Percentiles rank a stretch among this genome's conserved stretches.
These are phyloP conservation scores for Xylaria sp. DNA, from an alignment of 2,329 filamentous ascomycete genomes.

Conservation along the genomic window DNA sequence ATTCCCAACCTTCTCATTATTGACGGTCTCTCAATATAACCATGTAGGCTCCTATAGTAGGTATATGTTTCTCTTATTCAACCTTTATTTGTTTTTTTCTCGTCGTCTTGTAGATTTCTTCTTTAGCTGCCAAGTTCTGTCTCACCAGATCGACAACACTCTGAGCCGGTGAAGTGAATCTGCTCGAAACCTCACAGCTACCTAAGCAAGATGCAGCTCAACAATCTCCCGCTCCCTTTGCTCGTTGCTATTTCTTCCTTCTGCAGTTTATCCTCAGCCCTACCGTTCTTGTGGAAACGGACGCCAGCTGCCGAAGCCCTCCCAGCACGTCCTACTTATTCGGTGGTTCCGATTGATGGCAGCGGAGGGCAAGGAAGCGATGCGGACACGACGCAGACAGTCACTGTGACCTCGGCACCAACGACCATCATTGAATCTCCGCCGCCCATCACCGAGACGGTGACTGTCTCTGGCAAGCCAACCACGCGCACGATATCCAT, in stretches of 20 bases:
- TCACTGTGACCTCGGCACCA: constrained; percentile 51
- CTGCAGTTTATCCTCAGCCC: constrained; percentile 38
- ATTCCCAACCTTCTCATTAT: constrained; percentile 39
- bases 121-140: constrained; percentile 28
- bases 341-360: constrained; percentile 54
- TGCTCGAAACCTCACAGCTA: not conserved
- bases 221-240: constrained; percentile 41
- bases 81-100: constrained; percentile 4
- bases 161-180: constrained; percentile 22
- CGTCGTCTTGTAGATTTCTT: constrained; percentile 32
- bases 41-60: constrained; percentile 20
- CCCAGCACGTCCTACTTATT: constrained; percentile 51
- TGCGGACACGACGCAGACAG: constrained; percentile 38
- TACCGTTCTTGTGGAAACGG: constrained; percentile 47
- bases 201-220: constrained; percentile 49
- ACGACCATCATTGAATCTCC: constrained; percentile 51
- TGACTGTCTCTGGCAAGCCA: constrained; percentile 41
- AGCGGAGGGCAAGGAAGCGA: constrained; percentile 40
- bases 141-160: not conserved
- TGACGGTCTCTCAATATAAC: constrained; percentile 42
- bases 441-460: constrained; percentile 48
- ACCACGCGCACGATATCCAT: constrained; percentile 45
- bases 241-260: constrained; percentile 45
- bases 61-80: constrained; percentile 10
- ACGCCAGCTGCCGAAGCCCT: constrained; percentile 37